Base-by-base conservation (phyloP, 1,284 basidiomycete genomes). In the Cryptococcus jaspeensis region DNA sequence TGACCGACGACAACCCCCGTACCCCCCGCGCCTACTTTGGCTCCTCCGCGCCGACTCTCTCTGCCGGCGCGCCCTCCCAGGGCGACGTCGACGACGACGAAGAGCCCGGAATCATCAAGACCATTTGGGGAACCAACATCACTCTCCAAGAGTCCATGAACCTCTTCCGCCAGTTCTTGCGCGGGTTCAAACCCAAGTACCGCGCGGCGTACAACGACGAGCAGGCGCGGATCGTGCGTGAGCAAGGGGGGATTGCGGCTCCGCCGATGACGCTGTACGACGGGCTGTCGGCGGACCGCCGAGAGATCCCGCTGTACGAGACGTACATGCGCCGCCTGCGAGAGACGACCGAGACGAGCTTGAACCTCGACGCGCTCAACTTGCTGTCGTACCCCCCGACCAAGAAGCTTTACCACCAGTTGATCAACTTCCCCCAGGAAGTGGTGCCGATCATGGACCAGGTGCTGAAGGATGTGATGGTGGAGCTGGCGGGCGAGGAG, bases 401-500 rank as follows among this genome's bases (percentile, higher is more conserved):
- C 59, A 87, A 85, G 71, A 92, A 92, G 76, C 81, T 97, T 13
- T 84, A 90, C 71, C 79, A 80, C 42, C 89, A 90, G 69, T 80
- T 98, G 13, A 76, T 87, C 63, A 93, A 92, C 72, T 99, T 95
- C 75, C 96, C 95, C 0, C 93, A 97, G 76, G 95, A 99, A 80
- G 86, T 98, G 51, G 84, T 99, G 42, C 95, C 95, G 2, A 90
- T 92, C 52, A 93, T 97, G 87, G 96, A 99, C 81, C 91, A 94
- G 70, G 88, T 93, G 0, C 80, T 98, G 64, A 92, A 94, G 77
- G 94, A 98, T 70, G 78, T 89, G 53, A 88, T 95, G 87, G 78
- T 92, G 48, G 88, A 90, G 62, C 69, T 87, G 32, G 88, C 88
- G 0, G 87, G 92, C 54, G 81, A 86, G 63, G 91, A 95, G 70